Conservation (phyloP, 2,329 filamentous ascomycete genomes). For the Fusarium buharicum region DNA sequence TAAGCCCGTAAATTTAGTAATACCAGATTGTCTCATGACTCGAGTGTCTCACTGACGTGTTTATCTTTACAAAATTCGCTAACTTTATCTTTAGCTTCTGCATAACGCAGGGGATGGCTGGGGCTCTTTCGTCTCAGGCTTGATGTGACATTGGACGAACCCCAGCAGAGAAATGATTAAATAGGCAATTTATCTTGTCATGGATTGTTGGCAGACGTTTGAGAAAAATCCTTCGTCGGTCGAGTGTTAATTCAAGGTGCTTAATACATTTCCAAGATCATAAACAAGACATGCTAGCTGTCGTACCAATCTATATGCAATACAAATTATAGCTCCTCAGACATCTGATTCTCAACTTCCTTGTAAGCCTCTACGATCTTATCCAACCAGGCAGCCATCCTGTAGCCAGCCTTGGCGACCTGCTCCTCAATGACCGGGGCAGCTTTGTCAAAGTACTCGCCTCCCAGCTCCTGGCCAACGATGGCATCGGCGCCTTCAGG, state of each 20-base stretch:
- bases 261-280: not conserved
- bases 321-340: constrained; percentile 47
- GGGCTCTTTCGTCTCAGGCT: constrained; percentile 23
- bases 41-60: too few species aligned
- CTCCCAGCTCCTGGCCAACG: constrained; percentile 67
- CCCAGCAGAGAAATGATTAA: constrained; percentile 3
- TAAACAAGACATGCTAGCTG: not conserved
- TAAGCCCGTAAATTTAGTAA: constrained; percentile 12
- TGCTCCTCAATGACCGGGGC: constrained; percentile 73
- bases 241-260: too few species aligned
- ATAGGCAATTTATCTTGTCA: too few species aligned
- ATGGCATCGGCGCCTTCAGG: constrained; percentile 69
- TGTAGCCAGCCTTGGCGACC: constrained; percentile 74
- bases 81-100: too few species aligned
- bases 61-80: too few species aligned
- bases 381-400: constrained; percentile 75
- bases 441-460: constrained; percentile 71
- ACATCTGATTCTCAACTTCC: constrained; percentile 37
- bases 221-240: too few species aligned
- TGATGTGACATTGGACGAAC: constrained; percentile 17
- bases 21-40: not conserved
- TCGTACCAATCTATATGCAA: not conserved
- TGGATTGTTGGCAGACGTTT: too few species aligned
- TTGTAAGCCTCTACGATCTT: constrained; percentile 61
- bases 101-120: too few species aligned